A percentile compares a stretch with the other conserved stretches of the same genome.
Evolutionary conservation across 75 land plant genomes (phyloP).

Genomic region (Cupressus sempervirens): DNA sequence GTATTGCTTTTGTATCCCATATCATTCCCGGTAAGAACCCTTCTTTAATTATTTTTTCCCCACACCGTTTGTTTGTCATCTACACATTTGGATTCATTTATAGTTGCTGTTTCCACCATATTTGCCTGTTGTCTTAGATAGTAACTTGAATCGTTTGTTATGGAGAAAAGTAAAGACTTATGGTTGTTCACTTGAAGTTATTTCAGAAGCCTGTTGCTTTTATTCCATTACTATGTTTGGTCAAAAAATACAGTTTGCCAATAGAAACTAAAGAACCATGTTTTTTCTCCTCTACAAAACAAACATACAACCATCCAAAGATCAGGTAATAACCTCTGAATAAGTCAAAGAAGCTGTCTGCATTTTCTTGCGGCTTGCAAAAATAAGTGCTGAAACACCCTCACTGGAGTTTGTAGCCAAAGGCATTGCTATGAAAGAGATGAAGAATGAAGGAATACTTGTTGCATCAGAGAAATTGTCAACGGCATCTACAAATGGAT

Average conservation of each 20-base stretch:
- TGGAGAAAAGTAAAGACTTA: not conserved
- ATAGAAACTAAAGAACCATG: not conserved
- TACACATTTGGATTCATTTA: not conserved
- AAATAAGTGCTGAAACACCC: conserved; percentile 80
- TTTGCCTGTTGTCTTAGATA: not conserved
- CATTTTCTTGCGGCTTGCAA: conserved; percentile 56
- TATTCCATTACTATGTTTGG: not conserved
- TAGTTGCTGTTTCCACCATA: not conserved
- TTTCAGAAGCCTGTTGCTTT: not conserved
- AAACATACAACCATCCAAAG: conserved; percentile 1
- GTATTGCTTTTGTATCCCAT: not conserved
- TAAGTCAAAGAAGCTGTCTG: conserved; percentile 77
- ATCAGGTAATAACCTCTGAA: conserved; percentile 65
- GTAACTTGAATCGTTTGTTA: not conserved
- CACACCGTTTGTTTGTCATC: not conserved
- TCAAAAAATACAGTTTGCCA: not conserved
- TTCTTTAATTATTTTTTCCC: not conserved
- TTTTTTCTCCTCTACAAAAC: not conserved
- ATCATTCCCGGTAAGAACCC: not conserved
- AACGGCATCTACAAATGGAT: conserved; percentile 91
- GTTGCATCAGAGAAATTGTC: conserved; percentile 81
- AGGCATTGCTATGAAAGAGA: conserved; percentile 85
- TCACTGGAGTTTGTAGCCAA: conserved; percentile 93
- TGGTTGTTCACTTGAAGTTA: not conserved
- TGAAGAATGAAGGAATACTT: conserved; percentile 85